Evolutionary conservation across 495 filamentous ascomycete genomes (phyloP), one percentile per base, ranked within the genome.

Genomic region (Hypoxylon intermedium): DNA sequence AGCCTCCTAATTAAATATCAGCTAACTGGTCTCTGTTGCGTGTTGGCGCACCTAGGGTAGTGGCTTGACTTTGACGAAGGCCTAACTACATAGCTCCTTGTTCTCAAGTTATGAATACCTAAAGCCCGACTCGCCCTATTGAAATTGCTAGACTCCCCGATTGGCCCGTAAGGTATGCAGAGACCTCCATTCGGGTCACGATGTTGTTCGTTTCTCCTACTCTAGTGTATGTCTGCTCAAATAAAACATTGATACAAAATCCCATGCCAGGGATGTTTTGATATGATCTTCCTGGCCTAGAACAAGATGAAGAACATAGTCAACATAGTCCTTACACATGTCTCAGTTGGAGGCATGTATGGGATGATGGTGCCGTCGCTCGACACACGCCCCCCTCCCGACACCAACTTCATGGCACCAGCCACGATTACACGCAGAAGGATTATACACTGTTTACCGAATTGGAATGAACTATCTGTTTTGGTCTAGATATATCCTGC

Each of bases 221-320:
- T n/a, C n/a, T n/a, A n/a, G n/a, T n/a, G 40, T 48, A 9, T 42
- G 41, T 60, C 56, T 50, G 42, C 15, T 49, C 43, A 12, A 45
- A 49, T 11, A 37, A 51, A 54, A 65, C 44, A 65, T 41, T 65
- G 51, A 54, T 55, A 58, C 61, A 37, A 18, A 54, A 58, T 56
- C 38, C 42, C 56, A 60, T 53, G 62, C 56, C 52, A 65, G 62
- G 62, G 62, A 65, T 65, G 38, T 51, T 60, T 60, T 60, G 46
- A 46, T 34, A 6, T 56, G 28, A 52, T 60, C 20, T 52, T 60
- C 20, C 47, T 16, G 56, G 62, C 53, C 56, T 60, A 54, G 56
- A 65, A 60, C 56, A 60, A 9, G 53, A 1, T 49, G 34, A 50
- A 52, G 34, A 18, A 18, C 40, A 54, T 34, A 19, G 24, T 36